Evolutionary conservation across 1,139 yeast species (phyloP), one percentile per base, ranked within the genome.

Genomic region (Yamadazyma diospyri): DNA sequence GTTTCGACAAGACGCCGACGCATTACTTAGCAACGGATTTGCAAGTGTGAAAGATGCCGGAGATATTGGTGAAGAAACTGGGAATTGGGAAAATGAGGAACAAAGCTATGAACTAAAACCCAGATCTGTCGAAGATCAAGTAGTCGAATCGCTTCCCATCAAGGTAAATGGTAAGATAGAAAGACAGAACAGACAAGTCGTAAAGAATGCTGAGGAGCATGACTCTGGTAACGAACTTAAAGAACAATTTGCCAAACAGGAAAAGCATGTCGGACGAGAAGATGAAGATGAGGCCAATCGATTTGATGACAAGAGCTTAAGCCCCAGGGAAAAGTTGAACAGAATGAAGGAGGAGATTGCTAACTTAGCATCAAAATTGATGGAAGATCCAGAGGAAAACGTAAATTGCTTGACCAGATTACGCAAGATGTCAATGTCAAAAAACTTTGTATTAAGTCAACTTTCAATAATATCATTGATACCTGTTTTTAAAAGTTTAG

Each of bases 341-440:
- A 70, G 71, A 40, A 68, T 85, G 31, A 86, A 88, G 47, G 97
- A 88, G 58, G 86, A 82, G 39, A 75, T 92, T 21, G 96, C 97
- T 0, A 81, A 75, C 11, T 58, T 82, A 33, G 96, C 95, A 1
- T 85, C 85, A 21, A 73, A 72, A 33, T 61, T 92, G 25, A 78
- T 80, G 50, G 95, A 89, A 55, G 88, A 87, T 40, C 97, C 98
- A 1, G 97, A 92, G 54, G 95, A 86, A 49, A 77, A 89, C 51
- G 68, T 82, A 10, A 57, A 73, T 5, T 70, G 80, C 31, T 64
- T 92, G 16, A 72, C 84, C 3, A 76, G 89, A 49, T 64, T 92
- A 33, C 66, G 89, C 29, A 81, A 76, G 42, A 78, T 86, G 81
- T 69, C 86, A 1, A 72, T 69, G 39, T 79, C 92, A 1, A 74